Base-by-base conservation (phyloP, 1,139 yeast genomes). In the Taphrina deformans region DNA sequence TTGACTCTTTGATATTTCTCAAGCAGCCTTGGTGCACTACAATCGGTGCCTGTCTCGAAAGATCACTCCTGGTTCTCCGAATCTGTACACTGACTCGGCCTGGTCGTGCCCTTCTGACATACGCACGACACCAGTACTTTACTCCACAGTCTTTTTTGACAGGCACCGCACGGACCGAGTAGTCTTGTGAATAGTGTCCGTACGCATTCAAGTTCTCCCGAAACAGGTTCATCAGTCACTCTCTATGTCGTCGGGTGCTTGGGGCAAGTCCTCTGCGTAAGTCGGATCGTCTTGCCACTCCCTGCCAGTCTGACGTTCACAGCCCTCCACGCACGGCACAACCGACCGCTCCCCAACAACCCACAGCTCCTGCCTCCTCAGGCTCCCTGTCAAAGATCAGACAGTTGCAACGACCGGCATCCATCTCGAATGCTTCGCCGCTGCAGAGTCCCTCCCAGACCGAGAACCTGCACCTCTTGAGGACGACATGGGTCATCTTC, bases 401-500 rank as follows among this genome's bases (percentile, higher is more conserved):
- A 16, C 61, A 46, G 26, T 38, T 62, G 23, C 58, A 63, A 27
- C 45, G 58, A 7, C 58, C 67, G 65, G 69, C 67, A 52, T 65
- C 71, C 66, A 60, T 48, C 27, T 26, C 58, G 24, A 38, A 66
- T 68, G 66, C 70, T 69, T 69, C 61, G 44, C 61, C 62, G 68
- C 69, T 40, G 18, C 58, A 53, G 35, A 40, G 48, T 14, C 58
- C 68, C 68, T 69, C 68, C 67, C 68, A 65, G 64, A 18, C 14
- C 41, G 66, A 46, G 27, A 29, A 70, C 14, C 53, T 70, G 24
- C 68, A 69, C 55, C 67, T 70, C 33, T 68, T 74, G 55, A 69
- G 69, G 50, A 70, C 70, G 38, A 67, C 72, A 16, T 75, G 76
- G 75, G 74, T 75, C 33, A 70, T 75, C 33, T 75, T 78, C 77